Evolutionary conservation across 164 flowering plant species (phyloP), one percentile per base, ranked within the genome.

Genomic region (Houttuynia cordata): DNA sequence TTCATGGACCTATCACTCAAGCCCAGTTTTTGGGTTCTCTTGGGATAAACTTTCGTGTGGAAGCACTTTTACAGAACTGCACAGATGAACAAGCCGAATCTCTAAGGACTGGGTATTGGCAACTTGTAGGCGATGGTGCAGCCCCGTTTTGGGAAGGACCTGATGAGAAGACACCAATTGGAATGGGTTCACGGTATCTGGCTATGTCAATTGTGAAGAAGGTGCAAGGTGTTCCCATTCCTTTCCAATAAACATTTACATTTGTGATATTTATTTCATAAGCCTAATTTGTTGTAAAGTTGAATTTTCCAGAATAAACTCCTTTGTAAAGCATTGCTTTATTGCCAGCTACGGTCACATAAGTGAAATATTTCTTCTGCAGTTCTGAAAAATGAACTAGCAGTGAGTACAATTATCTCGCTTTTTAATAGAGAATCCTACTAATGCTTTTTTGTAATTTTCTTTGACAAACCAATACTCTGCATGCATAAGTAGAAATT

Each of bases 91-190:
- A 94, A 70, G 97, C 86, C 0, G 99, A 94, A 53, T 77, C 85
- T 30, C 68, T 94, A 53, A 82, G 82, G 71, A 78, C 81, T 24
- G 99, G 96, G 25, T 94, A 94, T 67, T 94, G 99, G 99, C 85
- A 78, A 61, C 70, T 94, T 68, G 95, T 94, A 24, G 99, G 97
- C 51, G 99, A 94, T 55, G 99, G 99, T 58, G 93, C 88, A 74
- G 99, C 97, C 10, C 97, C 95, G 21, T 94, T 91, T 62, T 94
- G 96, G 99, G 99, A 94, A 59, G 99, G 99, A 62, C 96, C 97
- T 52, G 93, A 88, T 56, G 89, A 91, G 12, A 70, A 85, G 66
- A 77, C 74, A 0, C 99, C 97, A 6, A 83, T 94, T 41, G 99
- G 99, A 22, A 94, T 94, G 97, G 97, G 97, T 3, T 79, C 83